Conservation (phyloP, 495 filamentous ascomycete genomes). For the Talaromyces thailandensis region DNA sequence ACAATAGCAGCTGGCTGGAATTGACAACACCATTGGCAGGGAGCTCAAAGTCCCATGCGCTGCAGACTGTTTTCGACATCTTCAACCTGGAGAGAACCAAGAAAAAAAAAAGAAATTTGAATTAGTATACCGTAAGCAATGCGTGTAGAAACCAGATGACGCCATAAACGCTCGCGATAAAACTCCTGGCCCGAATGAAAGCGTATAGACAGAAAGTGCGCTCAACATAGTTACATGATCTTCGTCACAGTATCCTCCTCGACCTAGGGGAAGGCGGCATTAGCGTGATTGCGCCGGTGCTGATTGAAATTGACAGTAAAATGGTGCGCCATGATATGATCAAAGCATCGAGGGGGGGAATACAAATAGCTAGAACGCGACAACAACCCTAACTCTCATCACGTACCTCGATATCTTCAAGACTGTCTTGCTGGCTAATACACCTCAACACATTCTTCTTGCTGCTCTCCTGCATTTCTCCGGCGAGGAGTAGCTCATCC, state of each 20-base stretch:
- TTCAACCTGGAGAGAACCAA: neutral
- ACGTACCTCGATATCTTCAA: constrained; percentile 98
- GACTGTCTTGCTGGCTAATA: constrained; percentile 87
- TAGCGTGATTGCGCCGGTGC: constrained; percentile 26
- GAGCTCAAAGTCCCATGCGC: neutral
- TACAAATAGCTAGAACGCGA: constrained; percentile 5
- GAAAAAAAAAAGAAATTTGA: neutral
- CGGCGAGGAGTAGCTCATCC: constrained; percentile 89
- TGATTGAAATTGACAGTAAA: neutral
- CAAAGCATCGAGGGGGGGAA: constrained; percentile 1
- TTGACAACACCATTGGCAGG: neutral
- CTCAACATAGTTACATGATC: constrained; percentile 62
- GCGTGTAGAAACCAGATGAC: neutral
- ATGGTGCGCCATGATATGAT: neutral
- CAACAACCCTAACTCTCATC: neutral
- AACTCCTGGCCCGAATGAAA: constrained; percentile 10
- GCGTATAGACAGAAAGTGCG: constrained; percentile 14
- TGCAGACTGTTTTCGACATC: constrained; percentile 2
- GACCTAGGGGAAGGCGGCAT: constrained; percentile 60
- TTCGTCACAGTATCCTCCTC: constrained; percentile 90
- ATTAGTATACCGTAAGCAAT: constrained; percentile 6
- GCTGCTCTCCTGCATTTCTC: constrained; percentile 97
- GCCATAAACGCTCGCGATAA: constrained; percentile 6
- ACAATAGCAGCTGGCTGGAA: neutral
- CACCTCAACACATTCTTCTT: constrained; percentile 96